phyloP scores from a whole-genome alignment of 208 protist species.

The Acanthamoeba lenticulata region DNA sequence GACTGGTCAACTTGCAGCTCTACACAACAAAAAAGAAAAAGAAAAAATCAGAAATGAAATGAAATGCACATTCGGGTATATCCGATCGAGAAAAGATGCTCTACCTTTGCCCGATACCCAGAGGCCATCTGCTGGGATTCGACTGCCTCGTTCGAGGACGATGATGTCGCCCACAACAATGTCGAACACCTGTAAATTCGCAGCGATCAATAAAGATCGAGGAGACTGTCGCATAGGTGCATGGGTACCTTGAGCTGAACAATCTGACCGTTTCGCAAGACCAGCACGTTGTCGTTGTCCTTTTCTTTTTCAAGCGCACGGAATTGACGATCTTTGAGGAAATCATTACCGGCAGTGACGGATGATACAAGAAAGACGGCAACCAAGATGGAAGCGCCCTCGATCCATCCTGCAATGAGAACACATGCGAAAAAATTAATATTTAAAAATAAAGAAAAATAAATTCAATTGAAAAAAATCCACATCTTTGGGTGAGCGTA shows the following conservation, averaged over 20 bases:
- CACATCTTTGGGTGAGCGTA: too few relatives aligned
- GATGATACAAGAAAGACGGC: constrained; percentile 95
- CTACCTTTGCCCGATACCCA: constrained; percentile 30
- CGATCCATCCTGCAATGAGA: constrained; percentile 96
- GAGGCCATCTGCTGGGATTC: constrained; percentile 77
- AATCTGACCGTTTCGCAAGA: constrained; percentile 91
- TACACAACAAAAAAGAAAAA: background rate
- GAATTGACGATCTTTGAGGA: constrained; percentile 94
- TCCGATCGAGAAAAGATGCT: too few relatives aligned
- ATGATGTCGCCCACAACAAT: constrained; percentile 93
- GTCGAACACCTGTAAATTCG: constrained; percentile 76
- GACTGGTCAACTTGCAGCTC: background rate
- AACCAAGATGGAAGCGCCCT: constrained; percentile 96
- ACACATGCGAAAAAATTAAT: background rate
- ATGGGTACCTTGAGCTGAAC: background rate
- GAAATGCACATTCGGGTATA: too few relatives aligned
- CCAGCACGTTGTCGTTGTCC: constrained; percentile 90
- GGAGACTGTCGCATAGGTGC: too few relatives aligned
- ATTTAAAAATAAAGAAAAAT: background rate
- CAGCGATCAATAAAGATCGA: background rate
- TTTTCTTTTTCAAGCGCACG: constrained; percentile 93
- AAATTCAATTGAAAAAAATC: background rate
- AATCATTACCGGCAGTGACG: constrained; percentile 96
- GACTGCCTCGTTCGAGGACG: constrained; percentile 78
- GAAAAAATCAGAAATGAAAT: background rate